phyloP scores from a whole-genome alignment of 305 asterid species.

The Petunia hybrid region DNA sequence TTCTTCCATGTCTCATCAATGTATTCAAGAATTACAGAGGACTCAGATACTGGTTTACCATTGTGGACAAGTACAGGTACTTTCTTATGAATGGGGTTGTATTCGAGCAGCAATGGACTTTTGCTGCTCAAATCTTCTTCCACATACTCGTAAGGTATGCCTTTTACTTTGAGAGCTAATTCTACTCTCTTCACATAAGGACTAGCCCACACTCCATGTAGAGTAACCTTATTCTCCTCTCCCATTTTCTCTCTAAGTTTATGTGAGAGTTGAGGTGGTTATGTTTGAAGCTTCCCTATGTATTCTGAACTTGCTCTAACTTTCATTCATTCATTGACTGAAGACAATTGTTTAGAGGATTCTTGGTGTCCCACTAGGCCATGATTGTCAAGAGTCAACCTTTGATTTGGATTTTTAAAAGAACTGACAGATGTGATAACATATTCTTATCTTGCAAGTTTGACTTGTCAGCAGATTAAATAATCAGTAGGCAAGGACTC shows the following conservation, averaged over 20 bases:
- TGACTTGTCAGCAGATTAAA: not conserved
- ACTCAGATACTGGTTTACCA: conserved; percentile 42
- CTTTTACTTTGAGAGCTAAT: conserved; percentile 45
- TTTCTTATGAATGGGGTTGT: conserved; percentile 45
- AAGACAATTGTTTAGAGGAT: not conserved
- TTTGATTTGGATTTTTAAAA: not conserved
- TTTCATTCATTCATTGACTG: not conserved
- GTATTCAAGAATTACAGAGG: conserved; percentile 42
- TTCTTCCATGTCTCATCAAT: conserved; percentile 42
- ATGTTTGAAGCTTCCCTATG: not conserved
- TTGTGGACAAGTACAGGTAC: conserved; percentile 42
- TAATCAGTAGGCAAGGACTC: too few species aligned
- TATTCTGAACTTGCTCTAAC: not conserved
- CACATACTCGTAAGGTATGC: conserved; percentile 36
- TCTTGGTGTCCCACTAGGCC: not conserved
- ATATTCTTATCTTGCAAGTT: not conserved
- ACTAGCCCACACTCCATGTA: conserved; percentile 42
- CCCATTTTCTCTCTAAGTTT: conserved; percentile 22
- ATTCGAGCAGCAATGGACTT: conserved; percentile 37
- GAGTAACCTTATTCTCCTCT: conserved; percentile 38
- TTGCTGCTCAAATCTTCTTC: conserved; percentile 42
- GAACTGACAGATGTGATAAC: not conserved
- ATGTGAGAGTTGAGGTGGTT: not conserved
- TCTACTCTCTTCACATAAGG: conserved; percentile 43
- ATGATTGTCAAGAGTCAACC: not conserved